Evolutionary conservation across 2,329 filamentous ascomycete species (phyloP), one percentile per base, ranked within the genome.

Genomic region (Fusarium concolor): DNA sequence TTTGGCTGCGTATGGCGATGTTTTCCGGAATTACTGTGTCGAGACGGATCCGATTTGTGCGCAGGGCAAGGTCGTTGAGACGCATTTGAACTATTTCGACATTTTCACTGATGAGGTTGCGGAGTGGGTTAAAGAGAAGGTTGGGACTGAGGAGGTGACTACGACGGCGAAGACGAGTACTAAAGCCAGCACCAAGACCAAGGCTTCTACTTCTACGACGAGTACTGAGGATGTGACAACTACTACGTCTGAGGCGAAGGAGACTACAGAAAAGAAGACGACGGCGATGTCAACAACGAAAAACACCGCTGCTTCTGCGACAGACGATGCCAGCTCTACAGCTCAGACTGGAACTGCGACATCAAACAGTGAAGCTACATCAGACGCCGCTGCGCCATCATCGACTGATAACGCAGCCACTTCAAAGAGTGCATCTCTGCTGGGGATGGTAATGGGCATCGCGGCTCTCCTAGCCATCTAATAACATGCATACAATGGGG

Each of bases 71-170:
- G 46, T 24, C 3, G 58, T 44, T 3, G 14, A 54, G 39, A 62
- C 58, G 12, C 58, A 62, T 26, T 46, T 62, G 17, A 62, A 62
- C 29, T 62, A 62, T 26, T 62, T 62, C 17, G 58, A 62, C 12
- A 28, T 62, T 5, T 62, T 29, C 18, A 61, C 45, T 11, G 28
- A 62, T 20, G 39, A 62, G 18, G 58, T 24, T 20, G 58, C 58
- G 9, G 11, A 8, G 5, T 62, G 58, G 58, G 58, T 62, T 12
- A 41, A 62, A 39, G 56, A 54, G 18, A 50, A 31, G 17, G 18
- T 62, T 8, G 33, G 8, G 0, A 38, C 49, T 45, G 52, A 61
- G 6, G 31, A 33, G 31, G 12, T 24, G 1, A 54, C 29, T n/a
- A 47, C 44, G 2, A 39, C 56, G 4, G 47, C 57, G 2, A 61